Evolutionary conservation across 2,329 filamentous ascomycete genomes (phyloP).

Genomic region (Colletotrichum sp.): DNA sequence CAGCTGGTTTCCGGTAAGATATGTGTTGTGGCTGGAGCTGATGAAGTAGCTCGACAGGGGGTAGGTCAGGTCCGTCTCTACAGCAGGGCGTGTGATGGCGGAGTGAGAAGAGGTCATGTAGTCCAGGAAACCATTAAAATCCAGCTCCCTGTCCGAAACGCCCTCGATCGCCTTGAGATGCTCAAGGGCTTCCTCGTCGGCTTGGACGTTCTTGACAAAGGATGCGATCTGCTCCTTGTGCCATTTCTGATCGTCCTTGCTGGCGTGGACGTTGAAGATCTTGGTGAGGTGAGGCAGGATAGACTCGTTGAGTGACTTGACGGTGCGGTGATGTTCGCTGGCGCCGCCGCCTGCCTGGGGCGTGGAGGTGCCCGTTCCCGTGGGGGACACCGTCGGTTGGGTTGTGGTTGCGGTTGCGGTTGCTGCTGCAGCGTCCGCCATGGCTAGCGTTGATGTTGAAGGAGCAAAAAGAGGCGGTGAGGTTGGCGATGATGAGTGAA

Average conservation of each 20-base stretch:
- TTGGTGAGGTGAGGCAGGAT: conserved; percentile 48
- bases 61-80: conserved; percentile 65
- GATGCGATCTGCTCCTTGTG: conserved; percentile 46
- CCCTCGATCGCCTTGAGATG: conserved; percentile 19
- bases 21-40: conserved; percentile 94
- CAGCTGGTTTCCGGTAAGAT: conserved; percentile 87
- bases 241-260: conserved; percentile 46
- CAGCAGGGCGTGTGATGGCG: conserved; percentile 45
- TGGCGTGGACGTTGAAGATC: conserved; percentile 51
- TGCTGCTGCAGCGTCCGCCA: neutral
- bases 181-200: conserved; percentile 28
- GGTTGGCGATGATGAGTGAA: neutral
- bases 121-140: conserved; percentile 53
- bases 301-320: conserved; percentile 46
- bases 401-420: neutral
- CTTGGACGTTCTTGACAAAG: conserved; percentile 54
- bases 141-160: conserved; percentile 41
- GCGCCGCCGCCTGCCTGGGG: conserved; percentile 54
- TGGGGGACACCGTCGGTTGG: neutral
- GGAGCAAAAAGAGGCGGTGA: neutral
- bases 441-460: neutral
- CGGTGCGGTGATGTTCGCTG: conserved; percentile 42
- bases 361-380: neutral
- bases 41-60: conserved; percentile 92
- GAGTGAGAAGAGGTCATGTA: conserved; percentile 61